phyloP scores from a whole-genome alignment of 176 grass and related monocot species.

The Dendrocalamus sinicus region DNA sequence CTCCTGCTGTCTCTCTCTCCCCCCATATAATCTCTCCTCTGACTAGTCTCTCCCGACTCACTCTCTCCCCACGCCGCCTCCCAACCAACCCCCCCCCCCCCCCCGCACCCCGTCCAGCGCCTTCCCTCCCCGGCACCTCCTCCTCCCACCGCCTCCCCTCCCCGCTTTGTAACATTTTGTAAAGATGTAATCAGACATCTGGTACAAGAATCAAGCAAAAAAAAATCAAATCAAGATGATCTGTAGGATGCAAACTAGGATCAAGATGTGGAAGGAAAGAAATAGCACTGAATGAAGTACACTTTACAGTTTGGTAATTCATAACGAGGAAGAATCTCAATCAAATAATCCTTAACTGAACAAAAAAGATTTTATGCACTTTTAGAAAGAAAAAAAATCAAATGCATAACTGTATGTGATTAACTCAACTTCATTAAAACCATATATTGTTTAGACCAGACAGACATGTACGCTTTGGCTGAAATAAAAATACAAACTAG shows the following conservation, averaged over 20 bases:
- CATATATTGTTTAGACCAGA: not conserved
- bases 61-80: too few relatives aligned
- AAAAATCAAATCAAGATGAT: not conserved
- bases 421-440: not conserved
- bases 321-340: not conserved
- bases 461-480: not conserved
- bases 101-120: too few relatives aligned
- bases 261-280: not conserved
- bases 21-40: too few relatives aligned
- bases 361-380: not conserved
- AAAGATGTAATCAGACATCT: not conserved
- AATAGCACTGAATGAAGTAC: not conserved
- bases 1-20: too few relatives aligned
- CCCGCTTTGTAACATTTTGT: not conserved
- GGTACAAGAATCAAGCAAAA: too few relatives aligned
- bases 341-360: not conserved
- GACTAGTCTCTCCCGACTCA: too few relatives aligned
- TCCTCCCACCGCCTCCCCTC: too few relatives aligned
- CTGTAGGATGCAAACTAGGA: not conserved
- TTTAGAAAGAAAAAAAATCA: too few relatives aligned
- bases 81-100: too few relatives aligned
- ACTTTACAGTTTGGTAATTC: not conserved
- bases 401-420: not conserved
- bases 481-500: not conserved
- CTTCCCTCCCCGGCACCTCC: too few relatives aligned